Percentiles rank a stretch among this genome's conserved stretches.
phyloP scores from a whole-genome alignment of 225 moss, liverwort and hornwort species.

The Pseudoscleropodium purum region DNA sequence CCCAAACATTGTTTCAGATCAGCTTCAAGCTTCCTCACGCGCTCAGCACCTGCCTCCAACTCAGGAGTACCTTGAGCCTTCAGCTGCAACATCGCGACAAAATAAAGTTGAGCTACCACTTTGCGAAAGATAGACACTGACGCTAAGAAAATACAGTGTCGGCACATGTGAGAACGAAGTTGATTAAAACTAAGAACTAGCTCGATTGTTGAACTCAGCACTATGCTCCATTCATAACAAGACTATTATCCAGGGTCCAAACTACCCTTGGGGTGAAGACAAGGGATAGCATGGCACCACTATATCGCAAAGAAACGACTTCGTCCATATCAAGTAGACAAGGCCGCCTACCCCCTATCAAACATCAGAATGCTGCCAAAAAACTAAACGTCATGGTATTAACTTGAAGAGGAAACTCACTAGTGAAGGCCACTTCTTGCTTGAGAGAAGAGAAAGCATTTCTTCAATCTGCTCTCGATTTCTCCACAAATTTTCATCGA shows the following conservation, averaged over 20 bases:
- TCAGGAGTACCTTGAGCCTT: constrained; percentile 25
- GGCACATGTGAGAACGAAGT: background rate
- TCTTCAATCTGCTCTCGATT: constrained; percentile 94
- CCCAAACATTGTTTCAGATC: constrained; percentile 25
- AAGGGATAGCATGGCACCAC: background rate
- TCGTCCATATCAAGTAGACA: background rate
- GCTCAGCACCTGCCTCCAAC: constrained; percentile 12
- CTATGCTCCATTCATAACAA: background rate
- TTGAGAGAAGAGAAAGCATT: constrained; percentile 41
- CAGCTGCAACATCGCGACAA: constrained; percentile 22
- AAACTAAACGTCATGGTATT: background rate
- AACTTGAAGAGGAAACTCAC: constrained; percentile 34
- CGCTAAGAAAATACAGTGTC: background rate
- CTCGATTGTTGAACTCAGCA: background rate
- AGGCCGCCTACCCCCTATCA: background rate
- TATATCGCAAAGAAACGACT: background rate
- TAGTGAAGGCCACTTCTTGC: constrained; percentile 54
- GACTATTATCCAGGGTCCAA: background rate
- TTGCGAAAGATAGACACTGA: background rate
- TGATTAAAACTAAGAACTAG: background rate
- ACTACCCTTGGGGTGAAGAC: background rate
- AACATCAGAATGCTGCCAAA: background rate
- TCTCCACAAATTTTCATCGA: constrained; percentile 92
- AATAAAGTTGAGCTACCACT: background rate
- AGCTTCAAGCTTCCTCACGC: constrained; percentile 28